Conservation (phyloP, 768 basidiomycete species). For the Leccinum fibrillosum region DNA sequence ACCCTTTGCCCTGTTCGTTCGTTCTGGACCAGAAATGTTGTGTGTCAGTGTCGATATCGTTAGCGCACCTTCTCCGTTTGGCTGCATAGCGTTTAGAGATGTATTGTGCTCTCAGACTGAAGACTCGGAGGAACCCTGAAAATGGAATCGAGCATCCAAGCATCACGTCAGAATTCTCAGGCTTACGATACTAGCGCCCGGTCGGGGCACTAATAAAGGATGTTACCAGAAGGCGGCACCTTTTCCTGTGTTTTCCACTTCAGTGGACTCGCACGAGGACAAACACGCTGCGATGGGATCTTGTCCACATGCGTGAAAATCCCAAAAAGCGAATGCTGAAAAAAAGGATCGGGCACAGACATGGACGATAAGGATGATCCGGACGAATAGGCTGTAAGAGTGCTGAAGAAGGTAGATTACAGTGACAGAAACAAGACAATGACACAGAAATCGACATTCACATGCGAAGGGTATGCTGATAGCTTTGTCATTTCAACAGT, state of each 20-base stretch:
- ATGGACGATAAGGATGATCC: constrained; percentile 14
- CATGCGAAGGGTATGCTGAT: constrained; percentile 26
- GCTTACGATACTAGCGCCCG: not conserved
- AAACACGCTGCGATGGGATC: constrained; percentile 6
- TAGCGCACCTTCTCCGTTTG: not conserved
- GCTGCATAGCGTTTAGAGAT: constrained; percentile 12
- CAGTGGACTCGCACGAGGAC: constrained; percentile 6
- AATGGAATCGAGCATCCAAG: constrained; percentile 2
- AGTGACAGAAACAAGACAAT: constrained; percentile 23
- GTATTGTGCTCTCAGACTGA: not conserved
- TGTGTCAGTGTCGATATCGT: constrained; percentile 4
- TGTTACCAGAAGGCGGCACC: not conserved
- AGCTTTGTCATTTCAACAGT: constrained; percentile 56
- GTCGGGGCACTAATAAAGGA: not conserved
- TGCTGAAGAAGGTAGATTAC: constrained; percentile 21
- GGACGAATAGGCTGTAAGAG: constrained; percentile 12
- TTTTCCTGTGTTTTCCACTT: not conserved
- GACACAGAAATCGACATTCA: constrained; percentile 25
- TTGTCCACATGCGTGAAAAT: constrained; percentile 3
- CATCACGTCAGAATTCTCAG: not conserved
- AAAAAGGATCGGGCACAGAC: constrained; percentile 7
- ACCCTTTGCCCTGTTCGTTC: constrained; percentile 10
- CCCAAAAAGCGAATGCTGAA: constrained; percentile 1
- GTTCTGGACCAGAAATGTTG: constrained; percentile 1
- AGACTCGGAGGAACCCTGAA: not conserved